A percentile compares a stretch with the other conserved stretches of the same genome.
Evolutionary conservation across 805 yeast species (phyloP).

Genomic region (Tetrapisispora nanseiensis): DNA sequence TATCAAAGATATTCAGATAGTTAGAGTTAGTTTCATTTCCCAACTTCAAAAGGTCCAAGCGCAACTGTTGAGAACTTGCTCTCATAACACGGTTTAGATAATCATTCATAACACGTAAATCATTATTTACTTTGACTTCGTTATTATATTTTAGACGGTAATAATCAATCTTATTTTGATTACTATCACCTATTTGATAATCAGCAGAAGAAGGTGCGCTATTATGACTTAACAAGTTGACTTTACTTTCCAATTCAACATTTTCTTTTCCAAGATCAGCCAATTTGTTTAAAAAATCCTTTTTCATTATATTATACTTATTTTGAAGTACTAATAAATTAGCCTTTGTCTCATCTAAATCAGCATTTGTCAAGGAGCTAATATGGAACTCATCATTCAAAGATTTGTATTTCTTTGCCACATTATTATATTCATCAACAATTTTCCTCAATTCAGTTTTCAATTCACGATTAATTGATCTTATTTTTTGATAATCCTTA

Average conservation of each 20-base stretch:
- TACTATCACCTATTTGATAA: not conserved
- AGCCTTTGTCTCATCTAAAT: constrained; percentile 3
- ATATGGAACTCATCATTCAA: not conserved
- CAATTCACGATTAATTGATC: constrained; percentile 19
- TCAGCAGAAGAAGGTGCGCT: not conserved
- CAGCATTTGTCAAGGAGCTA: constrained; percentile 3
- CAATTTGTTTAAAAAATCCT: constrained; percentile 15
- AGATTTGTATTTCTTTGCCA: constrained; percentile 14
- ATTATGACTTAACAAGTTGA: not conserved
- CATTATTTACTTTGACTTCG: constrained; percentile 27
- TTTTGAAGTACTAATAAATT: constrained; percentile 2
- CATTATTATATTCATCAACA: constrained; percentile 23
- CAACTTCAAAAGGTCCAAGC: constrained; percentile 21
- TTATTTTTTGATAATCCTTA: constrained; percentile 18
- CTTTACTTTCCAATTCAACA: not conserved
- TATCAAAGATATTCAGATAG: not conserved
- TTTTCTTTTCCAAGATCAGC: constrained; percentile 18
- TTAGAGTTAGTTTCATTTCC: constrained; percentile 13
- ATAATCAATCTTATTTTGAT: constrained; percentile 21
- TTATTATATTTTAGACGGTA: constrained; percentile 24
- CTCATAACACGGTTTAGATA: constrained; percentile 25
- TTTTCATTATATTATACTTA: constrained; percentile 12
- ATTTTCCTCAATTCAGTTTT: constrained; percentile 26
- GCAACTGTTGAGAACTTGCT: constrained; percentile 23
- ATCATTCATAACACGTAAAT: constrained; percentile 24